Evolutionary conservation across 129 eudicot genomes (phyloP).

Genomic region (Pseudognaphalium luteoalbum): DNA sequence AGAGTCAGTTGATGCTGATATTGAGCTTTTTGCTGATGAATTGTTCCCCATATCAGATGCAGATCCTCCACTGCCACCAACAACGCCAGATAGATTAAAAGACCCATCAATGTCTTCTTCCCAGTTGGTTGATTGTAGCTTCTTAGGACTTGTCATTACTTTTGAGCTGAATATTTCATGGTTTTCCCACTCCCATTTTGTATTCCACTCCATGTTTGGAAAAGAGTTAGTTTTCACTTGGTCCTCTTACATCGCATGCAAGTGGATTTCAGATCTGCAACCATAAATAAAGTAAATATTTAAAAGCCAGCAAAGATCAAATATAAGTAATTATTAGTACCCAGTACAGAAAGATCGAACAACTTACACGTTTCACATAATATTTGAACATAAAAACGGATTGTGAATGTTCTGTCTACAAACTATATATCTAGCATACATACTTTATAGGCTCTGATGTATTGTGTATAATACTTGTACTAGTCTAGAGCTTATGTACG

Average conservation of each 20-base stretch:
- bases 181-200: conserved; percentile 89
- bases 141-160: conserved; percentile 51
- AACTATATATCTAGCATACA: background rate
- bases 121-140: conserved; percentile 51
- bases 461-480: too few relatives aligned
- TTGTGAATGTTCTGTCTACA: background rate
- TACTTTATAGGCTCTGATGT: background rate
- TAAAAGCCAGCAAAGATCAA: too few relatives aligned
- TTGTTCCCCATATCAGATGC: conserved; percentile 52
- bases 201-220: conserved; percentile 66
- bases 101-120: conserved; percentile 52
- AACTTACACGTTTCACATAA: background rate
- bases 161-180: conserved; percentile 52
- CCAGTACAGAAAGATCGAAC: background rate
- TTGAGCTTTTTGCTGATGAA: conserved; percentile 74
- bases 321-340: too few relatives aligned
- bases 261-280: conserved; percentile 41
- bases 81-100: conserved; percentile 57
- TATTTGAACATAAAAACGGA: background rate
- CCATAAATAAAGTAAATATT: too few relatives aligned
- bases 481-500: too few relatives aligned
- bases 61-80: conserved; percentile 45
- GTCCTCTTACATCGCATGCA: conserved; percentile 24
- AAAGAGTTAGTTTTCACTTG: conserved; percentile 12
- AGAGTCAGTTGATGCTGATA: conserved; percentile 76